A percentile compares a stretch with the other conserved stretches of the same genome.
Conservation (phyloP, 306 rosid genomes). For the Malus asiatica region DNA sequence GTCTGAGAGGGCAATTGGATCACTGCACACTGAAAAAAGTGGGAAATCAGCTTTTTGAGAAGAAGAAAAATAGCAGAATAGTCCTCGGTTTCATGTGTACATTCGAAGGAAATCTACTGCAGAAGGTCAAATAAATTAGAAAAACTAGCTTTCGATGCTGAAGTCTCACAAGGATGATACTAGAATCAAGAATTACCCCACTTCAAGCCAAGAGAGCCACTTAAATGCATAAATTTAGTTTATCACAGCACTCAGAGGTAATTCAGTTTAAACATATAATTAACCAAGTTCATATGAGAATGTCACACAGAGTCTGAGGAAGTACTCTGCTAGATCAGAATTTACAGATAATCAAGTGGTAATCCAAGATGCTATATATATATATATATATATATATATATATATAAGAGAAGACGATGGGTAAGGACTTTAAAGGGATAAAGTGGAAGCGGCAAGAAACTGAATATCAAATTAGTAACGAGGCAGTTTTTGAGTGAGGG, state of each 20-base stretch:
- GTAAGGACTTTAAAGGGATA: too few species aligned
- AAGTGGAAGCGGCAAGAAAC: background rate
- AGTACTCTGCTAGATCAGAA: background rate
- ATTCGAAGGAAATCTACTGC: background rate
- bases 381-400: background rate
- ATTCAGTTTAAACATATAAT: background rate
- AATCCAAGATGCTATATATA: background rate
- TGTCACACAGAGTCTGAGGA: background rate
- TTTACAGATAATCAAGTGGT: background rate
- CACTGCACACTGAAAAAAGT: slow-evolving; percentile 81
- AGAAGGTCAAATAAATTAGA: background rate
- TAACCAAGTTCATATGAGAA: background rate
- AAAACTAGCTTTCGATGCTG: background rate
- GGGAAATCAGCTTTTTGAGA: slow-evolving; percentile 5
- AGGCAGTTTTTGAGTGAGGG: background rate
- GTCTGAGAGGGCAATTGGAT: slow-evolving; percentile 96
- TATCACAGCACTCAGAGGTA: background rate
- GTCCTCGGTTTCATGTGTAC: background rate
- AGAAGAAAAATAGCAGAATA: slow-evolving; percentile 1
- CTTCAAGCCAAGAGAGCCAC: background rate
- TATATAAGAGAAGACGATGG: too few species aligned
- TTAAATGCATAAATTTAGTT: background rate
- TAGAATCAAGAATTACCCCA: background rate
- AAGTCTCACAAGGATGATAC: background rate
- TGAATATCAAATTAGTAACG: background rate